Conservation (phyloP, 331 rosid genomes). For the Saraca asoca region DNA sequence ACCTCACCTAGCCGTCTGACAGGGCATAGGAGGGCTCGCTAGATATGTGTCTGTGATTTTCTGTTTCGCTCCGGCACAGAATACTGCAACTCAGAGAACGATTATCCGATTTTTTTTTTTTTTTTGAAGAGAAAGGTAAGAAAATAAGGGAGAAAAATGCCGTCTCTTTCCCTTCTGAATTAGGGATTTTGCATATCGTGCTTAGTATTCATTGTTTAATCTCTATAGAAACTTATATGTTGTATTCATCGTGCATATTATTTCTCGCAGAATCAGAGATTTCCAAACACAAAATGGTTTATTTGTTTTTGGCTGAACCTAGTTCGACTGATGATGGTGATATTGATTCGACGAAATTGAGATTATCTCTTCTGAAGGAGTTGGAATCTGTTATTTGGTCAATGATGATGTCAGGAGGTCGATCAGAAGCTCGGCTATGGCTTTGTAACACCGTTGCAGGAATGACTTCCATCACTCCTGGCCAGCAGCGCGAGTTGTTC, state of each 20-base stretch:
- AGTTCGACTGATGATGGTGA: constrained; percentile 38
- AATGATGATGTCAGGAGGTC: constrained; percentile 53
- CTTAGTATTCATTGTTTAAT: not conserved
- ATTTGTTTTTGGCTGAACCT: constrained; percentile 61
- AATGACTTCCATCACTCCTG: constrained; percentile 44
- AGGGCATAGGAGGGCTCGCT: too few species aligned
- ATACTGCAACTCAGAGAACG: too few species aligned
- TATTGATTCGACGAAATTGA: constrained; percentile 34
- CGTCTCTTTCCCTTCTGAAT: too few species aligned
- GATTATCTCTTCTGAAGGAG: constrained; percentile 56
- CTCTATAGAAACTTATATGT: too few species aligned
- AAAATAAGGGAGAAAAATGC: too few species aligned
- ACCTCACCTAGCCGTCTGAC: too few species aligned
- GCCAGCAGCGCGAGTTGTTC: constrained; percentile 57
- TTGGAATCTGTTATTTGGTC: constrained; percentile 66
- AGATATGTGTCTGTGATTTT: too few species aligned
- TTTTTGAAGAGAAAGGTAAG: too few species aligned
- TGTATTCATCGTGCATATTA: not conserved
- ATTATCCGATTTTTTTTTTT: too few species aligned
- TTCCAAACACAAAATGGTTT: constrained; percentile 48
- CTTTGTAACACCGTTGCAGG: constrained; percentile 66
- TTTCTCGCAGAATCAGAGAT: not conserved
- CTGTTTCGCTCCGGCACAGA: too few species aligned
- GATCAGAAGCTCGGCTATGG: constrained; percentile 79
- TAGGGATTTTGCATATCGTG: too few species aligned